Conservation (phyloP, 306 rosid genomes). For the Medicago ruthenica region DNA sequence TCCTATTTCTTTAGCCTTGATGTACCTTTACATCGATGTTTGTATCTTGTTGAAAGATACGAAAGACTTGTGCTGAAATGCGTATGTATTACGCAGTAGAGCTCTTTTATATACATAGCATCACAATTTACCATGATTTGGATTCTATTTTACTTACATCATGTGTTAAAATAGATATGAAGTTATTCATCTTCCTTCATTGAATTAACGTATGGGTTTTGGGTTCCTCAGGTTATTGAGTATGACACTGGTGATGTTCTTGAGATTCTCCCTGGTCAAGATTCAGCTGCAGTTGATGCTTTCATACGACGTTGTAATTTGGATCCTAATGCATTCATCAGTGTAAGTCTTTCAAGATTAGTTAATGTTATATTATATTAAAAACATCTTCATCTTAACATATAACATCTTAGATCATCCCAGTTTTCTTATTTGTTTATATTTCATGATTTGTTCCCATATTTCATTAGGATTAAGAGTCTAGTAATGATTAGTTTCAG, state of each 20-base stretch:
- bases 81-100: not conserved
- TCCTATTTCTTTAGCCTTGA: conserved; percentile 34
- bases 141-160: conserved; percentile 7
- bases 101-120: not conserved
- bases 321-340: conserved; percentile 80
- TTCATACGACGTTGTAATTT: conserved; percentile 73
- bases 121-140: not conserved
- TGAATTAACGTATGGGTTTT: conserved; percentile 25
- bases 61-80: not conserved
- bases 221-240: conserved; percentile 56
- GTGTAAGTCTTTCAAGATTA: conserved; percentile 60
- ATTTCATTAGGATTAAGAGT: not conserved
- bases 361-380: conserved; percentile 3
- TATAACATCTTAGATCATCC: not conserved
- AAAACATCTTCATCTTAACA: conserved; percentile 10
- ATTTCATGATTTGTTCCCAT: not conserved
- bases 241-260: conserved; percentile 80
- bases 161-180: not conserved
- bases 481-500: not conserved
- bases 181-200: conserved; percentile 36
- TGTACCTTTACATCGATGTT: conserved; percentile 12
- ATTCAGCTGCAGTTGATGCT: conserved; percentile 68
- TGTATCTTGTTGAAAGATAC: conserved; percentile 1
- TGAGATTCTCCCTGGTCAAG: conserved; percentile 87
- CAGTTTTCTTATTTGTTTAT: not conserved